Evolutionary conservation across 768 basidiomycete genomes (phyloP).

Genomic region (Mycena alexandri): DNA sequence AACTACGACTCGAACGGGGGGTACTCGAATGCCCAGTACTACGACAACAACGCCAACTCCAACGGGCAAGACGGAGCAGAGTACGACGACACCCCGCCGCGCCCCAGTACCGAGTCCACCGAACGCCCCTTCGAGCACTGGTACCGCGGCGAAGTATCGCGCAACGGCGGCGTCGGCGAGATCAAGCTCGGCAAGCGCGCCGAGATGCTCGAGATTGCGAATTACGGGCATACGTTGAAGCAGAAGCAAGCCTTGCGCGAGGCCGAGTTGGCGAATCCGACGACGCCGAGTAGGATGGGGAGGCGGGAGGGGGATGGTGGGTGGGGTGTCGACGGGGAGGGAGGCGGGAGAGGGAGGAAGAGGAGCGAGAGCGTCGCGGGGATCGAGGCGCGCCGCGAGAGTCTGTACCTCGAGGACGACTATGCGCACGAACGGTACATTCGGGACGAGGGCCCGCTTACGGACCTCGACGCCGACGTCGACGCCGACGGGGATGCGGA

Average conservation of each 20-base stretch:
- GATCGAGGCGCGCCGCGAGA: constrained; percentile 64
- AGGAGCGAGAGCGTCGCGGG: constrained; percentile 77
- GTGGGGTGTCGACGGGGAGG: too few relatives aligned
- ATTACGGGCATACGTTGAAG: constrained; percentile 77
- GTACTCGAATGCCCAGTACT: too few relatives aligned
- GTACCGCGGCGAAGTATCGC: constrained; percentile 89
- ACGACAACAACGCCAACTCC: too few relatives aligned
- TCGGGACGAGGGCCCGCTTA: constrained; percentile 80
- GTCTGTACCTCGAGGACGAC: constrained; percentile 78
- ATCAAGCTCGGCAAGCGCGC: constrained; percentile 77
- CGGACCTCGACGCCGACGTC: constrained; percentile 60
- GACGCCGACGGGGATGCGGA: constrained; percentile 58
- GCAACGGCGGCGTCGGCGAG: constrained; percentile 92
- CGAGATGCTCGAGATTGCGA: constrained; percentile 92
- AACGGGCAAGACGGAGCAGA: too few relatives aligned
- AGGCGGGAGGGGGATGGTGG: too few relatives aligned
- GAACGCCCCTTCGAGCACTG: constrained; percentile 90
- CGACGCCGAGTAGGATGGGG: constrained; percentile 42
- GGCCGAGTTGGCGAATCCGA: constrained; percentile 40
- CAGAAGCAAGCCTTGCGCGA: constrained; percentile 44
- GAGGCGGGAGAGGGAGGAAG: constrained; percentile 48
- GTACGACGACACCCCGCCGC: constrained; percentile 56
- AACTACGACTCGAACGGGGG: too few relatives aligned
- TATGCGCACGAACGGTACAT: constrained; percentile 59
- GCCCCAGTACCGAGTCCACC: constrained; percentile 80